A percentile compares a stretch with the other conserved stretches of the same genome.
phyloP scores from a whole-genome alignment of 768 basidiomycete species.

The Leccinum arenicola region DNA sequence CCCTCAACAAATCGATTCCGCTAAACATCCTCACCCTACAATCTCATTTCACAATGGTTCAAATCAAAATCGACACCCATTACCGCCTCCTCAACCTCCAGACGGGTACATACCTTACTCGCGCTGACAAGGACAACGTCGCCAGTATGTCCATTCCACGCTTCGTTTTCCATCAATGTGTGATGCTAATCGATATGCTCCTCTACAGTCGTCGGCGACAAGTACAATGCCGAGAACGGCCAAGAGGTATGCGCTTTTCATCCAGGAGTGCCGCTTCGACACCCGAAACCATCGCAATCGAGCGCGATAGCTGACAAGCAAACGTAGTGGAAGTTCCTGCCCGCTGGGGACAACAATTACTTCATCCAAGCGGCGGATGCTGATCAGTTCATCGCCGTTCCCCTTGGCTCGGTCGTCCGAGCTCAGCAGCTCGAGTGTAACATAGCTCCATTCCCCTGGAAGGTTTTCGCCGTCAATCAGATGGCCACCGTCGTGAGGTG shows the following conservation, averaged over 20 bases:
- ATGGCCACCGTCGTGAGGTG: neutral
- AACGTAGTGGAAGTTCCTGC: neutral
- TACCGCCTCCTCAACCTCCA: neutral
- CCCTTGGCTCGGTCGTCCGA: neutral
- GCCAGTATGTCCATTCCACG: neutral
- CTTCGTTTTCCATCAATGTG: neutral
- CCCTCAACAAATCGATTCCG: neutral
- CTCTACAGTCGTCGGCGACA: neutral
- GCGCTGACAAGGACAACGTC: neutral
- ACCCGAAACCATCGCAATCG: neutral
- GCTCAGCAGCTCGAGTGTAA: neutral
- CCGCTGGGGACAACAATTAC: neutral
- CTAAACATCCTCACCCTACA: neutral
- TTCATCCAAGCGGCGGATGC: neutral
- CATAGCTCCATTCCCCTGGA: neutral
- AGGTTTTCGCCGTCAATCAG: neutral
- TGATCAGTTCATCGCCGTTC: neutral
- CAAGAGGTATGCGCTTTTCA: neutral
- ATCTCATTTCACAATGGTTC: neutral
- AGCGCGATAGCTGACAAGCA: neutral
- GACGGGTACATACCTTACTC: neutral
- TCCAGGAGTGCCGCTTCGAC: neutral
- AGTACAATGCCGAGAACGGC: neutral
- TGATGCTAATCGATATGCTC: neutral
- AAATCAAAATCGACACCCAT: neutral